Percentiles rank a stretch among this genome's conserved stretches.
phyloP scores from a whole-genome alignment of 352 stramenopile genomes.

The Phytophthora cryptogea region DNA sequence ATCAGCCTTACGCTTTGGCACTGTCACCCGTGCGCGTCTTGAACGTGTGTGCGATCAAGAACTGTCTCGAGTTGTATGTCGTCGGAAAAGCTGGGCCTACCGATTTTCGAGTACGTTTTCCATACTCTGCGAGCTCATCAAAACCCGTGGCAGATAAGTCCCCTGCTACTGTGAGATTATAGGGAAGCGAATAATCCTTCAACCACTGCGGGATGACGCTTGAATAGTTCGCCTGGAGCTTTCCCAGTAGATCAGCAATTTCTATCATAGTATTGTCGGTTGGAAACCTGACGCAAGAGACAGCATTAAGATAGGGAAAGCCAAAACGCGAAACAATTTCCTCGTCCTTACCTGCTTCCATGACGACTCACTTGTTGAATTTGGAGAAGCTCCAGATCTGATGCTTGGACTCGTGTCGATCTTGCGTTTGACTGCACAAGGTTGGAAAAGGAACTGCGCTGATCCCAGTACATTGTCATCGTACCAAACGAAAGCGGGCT shows the following conservation, averaged over 20 bases:
- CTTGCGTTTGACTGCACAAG: conserved; percentile 31
- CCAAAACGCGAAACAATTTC: background rate
- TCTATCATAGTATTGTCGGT: conserved; percentile 56
- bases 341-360: conserved; percentile 47
- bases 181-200: conserved; percentile 58
- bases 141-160: conserved; percentile 39
- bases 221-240: conserved; percentile 48
- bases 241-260: conserved; percentile 43
- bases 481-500: conserved; percentile 46
- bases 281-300: conserved; percentile 38
- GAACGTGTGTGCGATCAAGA: conserved; percentile 63
- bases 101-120: conserved; percentile 36
- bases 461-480: conserved; percentile 65
- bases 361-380: conserved; percentile 67
- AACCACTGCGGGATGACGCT: conserved; percentile 53
- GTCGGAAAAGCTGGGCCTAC: conserved; percentile 9
- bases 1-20: conserved; percentile 49
- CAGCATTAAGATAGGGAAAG: background rate
- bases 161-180: conserved; percentile 53
- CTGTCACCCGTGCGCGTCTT: conserved; percentile 61
- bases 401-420: conserved; percentile 23
- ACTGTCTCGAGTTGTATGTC: conserved; percentile 39
- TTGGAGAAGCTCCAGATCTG: conserved; percentile 59
- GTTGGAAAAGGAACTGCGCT: conserved; percentile 30
- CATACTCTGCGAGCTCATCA: conserved; percentile 47